phyloP scores from a whole-genome alignment of 768 basidiomycete species.

The Boletus subcaerulescens region DNA sequence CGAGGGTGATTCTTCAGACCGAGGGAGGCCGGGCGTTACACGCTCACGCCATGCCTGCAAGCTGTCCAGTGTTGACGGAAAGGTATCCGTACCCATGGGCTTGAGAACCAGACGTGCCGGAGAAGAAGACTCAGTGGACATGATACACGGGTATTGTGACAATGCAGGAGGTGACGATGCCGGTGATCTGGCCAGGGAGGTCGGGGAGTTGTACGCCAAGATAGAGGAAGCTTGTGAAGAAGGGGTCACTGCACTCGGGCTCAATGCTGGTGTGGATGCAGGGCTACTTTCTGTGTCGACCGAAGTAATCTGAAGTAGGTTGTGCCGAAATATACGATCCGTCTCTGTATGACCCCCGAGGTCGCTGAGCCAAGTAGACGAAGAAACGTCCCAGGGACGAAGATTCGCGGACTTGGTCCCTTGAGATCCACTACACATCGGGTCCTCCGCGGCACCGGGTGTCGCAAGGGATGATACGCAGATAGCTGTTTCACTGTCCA shows the following conservation, averaged over 20 bases:
- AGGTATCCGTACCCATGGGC: constrained; percentile 31
- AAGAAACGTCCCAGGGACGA: constrained; percentile 18
- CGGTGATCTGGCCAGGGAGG: constrained; percentile 16
- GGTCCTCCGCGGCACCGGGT: constrained; percentile 1
- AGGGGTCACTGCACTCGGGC: constrained; percentile 21
- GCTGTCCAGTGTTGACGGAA: constrained; percentile 29
- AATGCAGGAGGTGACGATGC: constrained; percentile 10
- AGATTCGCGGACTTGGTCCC: constrained; percentile 13
- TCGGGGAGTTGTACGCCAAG: constrained; percentile 12
- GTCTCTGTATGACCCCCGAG: constrained; percentile 32
- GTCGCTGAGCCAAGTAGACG: constrained; percentile 32
- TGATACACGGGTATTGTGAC: constrained; percentile 12
- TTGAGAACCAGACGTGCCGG: constrained; percentile 19
- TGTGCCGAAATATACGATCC: constrained; percentile 29
- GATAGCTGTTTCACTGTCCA: constrained; percentile 8
- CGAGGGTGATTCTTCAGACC: constrained; percentile 13
- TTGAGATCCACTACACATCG: constrained; percentile 5
- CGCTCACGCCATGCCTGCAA: constrained; percentile 30
- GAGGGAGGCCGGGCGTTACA: constrained; percentile 17
- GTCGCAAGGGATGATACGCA: constrained; percentile 11
- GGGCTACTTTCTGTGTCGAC: constrained; percentile 19
- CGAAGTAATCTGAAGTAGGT: constrained; percentile 14
- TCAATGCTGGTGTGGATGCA: constrained; percentile 24
- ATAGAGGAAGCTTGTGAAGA: constrained; percentile 15
- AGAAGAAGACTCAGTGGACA: constrained; percentile 11